A percentile compares a stretch with the other conserved stretches of the same genome.
These are phyloP conservation scores for Phaffia tasmanica DNA, from an alignment of 768 basidiomycete species.

Conservation along the genomic window DNA sequence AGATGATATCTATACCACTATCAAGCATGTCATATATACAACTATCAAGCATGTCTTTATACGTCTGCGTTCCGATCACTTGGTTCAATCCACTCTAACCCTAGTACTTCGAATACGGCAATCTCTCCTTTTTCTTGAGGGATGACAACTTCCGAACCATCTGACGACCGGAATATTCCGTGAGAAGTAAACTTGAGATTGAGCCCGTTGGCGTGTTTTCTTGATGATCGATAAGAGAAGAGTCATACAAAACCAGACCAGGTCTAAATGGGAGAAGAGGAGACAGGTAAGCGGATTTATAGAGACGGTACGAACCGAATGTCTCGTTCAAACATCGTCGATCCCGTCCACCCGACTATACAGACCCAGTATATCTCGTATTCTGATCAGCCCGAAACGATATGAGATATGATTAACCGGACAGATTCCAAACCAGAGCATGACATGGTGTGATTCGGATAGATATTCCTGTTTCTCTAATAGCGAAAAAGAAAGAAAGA, in stretches of 20 bases:
- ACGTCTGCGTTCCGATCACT: conserved; percentile 59
- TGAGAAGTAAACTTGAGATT: conserved; percentile 77
- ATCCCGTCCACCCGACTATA: conserved; percentile 84
- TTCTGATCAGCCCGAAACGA: conserved; percentile 35
- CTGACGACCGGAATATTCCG: conserved; percentile 43
- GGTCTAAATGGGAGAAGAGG: conserved; percentile 41
- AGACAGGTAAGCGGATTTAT: conserved; percentile 27
- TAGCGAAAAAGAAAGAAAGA: neutral
- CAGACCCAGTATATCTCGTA: conserved; percentile 76
- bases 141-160: conserved; percentile 10
- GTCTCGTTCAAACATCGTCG: conserved; percentile 80
- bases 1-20: too few relatives aligned
- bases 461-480: neutral
- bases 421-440: too few relatives aligned
- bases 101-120: conserved; percentile 61
- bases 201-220: conserved; percentile 37
- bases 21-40: neutral
- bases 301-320: conserved; percentile 54
- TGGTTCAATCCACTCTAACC: conserved; percentile 60
- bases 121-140: conserved; percentile 58
- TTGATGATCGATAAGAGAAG: neutral
- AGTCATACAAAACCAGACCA: conserved; percentile 11
- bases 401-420: too few relatives aligned
- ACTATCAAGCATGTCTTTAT: conserved; percentile 34
- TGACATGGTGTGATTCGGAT: too few relatives aligned